phyloP scores from a whole-genome alignment of 2,329 filamentous ascomycete species.

The Hypoxylon sp. region DNA sequence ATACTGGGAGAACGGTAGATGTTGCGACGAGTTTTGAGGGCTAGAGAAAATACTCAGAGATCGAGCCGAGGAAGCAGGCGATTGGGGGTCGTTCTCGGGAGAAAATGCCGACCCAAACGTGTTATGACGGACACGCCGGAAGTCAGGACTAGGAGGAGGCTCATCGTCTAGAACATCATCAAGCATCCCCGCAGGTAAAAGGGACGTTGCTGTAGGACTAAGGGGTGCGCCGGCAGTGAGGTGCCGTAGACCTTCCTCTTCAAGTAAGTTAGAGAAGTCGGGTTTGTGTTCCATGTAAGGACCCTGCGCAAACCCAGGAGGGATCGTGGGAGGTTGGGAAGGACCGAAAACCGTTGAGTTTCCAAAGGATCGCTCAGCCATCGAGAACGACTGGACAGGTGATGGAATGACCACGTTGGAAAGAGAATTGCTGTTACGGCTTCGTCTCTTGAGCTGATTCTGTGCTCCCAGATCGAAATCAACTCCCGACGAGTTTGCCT shows the following conservation, averaged over 20 bases:
- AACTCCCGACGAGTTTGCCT: constrained; percentile 57
- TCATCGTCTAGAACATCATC: constrained; percentile 73
- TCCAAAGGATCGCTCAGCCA: constrained; percentile 57
- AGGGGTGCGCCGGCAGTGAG: constrained; percentile 75
- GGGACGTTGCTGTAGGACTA: constrained; percentile 79
- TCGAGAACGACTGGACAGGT: constrained; percentile 56
- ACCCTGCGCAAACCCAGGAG: constrained; percentile 63
- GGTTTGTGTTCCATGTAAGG: constrained; percentile 64
- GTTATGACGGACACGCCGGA: constrained; percentile 49
- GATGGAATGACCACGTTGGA: constrained; percentile 57
- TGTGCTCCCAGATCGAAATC: constrained; percentile 61
- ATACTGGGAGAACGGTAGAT: constrained; percentile 66
- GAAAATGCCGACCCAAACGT: constrained; percentile 54
- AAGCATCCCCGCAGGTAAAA: constrained; percentile 76
- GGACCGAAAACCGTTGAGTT: constrained; percentile 64
- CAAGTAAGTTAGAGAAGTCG: constrained; percentile 60
- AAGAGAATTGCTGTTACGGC: constrained; percentile 61
- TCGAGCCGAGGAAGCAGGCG: constrained; percentile 69
- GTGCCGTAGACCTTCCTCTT: constrained; percentile 71
- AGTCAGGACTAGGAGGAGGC: constrained; percentile 59
- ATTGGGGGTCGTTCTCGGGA: constrained; percentile 64
- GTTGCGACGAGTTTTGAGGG: constrained; percentile 70
- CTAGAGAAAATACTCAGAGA: constrained; percentile 71
- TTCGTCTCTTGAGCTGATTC: constrained; percentile 61
- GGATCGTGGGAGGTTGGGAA: constrained; percentile 54